Conservation (phyloP, 805 yeast species). For the Starmerella riodocensis region DNA sequence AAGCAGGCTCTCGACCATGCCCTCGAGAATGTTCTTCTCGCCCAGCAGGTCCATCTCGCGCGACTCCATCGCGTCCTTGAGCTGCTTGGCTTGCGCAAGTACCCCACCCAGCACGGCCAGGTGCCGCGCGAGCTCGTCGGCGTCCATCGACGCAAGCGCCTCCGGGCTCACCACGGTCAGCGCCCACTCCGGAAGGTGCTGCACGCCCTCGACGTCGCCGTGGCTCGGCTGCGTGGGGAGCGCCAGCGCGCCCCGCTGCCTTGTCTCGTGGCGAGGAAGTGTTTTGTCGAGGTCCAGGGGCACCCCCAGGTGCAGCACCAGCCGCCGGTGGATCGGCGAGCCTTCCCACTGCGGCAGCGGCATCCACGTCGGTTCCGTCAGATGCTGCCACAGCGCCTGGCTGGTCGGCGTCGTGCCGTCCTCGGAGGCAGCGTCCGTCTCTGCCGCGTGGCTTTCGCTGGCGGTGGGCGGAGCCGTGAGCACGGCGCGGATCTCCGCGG, state of each 20-base stretch:
- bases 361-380: constrained; percentile 38
- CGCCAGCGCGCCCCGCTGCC: constrained; percentile 16
- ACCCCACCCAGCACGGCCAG: constrained; percentile 27
- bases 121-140: constrained; percentile 31
- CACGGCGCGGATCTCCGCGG: constrained; percentile 3
- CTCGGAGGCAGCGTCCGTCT: not conserved
- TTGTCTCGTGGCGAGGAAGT: constrained; percentile 23
- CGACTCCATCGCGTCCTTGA: constrained; percentile 40
- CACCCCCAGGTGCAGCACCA: constrained; percentile 53
- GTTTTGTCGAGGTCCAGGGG: constrained; percentile 60
- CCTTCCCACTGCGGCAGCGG: constrained; percentile 58
- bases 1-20: constrained; percentile 76
- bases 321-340: constrained; percentile 49
- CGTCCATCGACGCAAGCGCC: constrained; percentile 28
- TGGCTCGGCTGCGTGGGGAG: constrained; percentile 1
- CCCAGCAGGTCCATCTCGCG: constrained; percentile 37
- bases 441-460: not conserved
- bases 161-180: constrained; percentile 27
- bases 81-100: constrained; percentile 29
- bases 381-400: constrained; percentile 32
- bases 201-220: constrained; percentile 13
- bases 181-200: constrained; percentile 24
- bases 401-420: constrained; percentile 18
- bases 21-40: constrained; percentile 67
- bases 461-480: constrained; percentile 7